Evolutionary conservation across 1,284 basidiomycete species (phyloP).

Genomic region (Cryptococcus sp.): DNA sequence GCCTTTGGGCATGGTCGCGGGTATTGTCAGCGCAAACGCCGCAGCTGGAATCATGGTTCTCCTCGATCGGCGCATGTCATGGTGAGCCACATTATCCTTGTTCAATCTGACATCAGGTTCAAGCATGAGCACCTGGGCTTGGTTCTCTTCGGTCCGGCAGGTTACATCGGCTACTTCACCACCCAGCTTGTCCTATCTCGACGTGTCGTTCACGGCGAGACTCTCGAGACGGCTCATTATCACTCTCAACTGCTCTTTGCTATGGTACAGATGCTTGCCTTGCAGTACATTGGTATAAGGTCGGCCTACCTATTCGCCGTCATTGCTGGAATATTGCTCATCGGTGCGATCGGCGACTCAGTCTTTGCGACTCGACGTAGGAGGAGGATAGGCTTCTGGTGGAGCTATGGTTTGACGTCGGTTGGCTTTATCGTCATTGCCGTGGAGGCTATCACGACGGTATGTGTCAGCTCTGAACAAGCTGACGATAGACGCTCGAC

Average conservation of each 20-base stretch:
- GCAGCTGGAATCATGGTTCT: conserved; percentile 68
- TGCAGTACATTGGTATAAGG: conserved; percentile 48
- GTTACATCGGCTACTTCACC: conserved; percentile 45
- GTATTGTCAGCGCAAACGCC: conserved; percentile 60
- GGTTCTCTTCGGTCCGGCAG: conserved; percentile 71
- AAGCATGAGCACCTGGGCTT: conserved; percentile 65
- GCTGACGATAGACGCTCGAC: conserved; percentile 52
- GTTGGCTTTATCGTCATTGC: conserved; percentile 62
- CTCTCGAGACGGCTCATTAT: conserved; percentile 59
- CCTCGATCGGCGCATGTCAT: conserved; percentile 53
- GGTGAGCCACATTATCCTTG: conserved; percentile 30
- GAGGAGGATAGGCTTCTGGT: conserved; percentile 22
- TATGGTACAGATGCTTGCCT: conserved; percentile 48
- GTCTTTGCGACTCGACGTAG: neutral
- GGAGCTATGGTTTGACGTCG: conserved; percentile 63
- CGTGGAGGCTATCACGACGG: conserved; percentile 61
- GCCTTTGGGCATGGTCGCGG: conserved; percentile 47
- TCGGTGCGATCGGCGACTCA: conserved; percentile 21
- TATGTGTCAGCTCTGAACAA: conserved; percentile 33
- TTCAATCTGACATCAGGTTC: conserved; percentile 59
- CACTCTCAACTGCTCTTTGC: conserved; percentile 60
- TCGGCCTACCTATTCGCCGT: conserved; percentile 47
- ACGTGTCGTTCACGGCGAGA: conserved; percentile 22
- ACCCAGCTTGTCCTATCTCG: conserved; percentile 27
- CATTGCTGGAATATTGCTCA: conserved; percentile 23